Evolutionary conservation across 192 early-diverging fungal genomes (phyloP).

Genomic region (Backusella tuberculispora): DNA sequence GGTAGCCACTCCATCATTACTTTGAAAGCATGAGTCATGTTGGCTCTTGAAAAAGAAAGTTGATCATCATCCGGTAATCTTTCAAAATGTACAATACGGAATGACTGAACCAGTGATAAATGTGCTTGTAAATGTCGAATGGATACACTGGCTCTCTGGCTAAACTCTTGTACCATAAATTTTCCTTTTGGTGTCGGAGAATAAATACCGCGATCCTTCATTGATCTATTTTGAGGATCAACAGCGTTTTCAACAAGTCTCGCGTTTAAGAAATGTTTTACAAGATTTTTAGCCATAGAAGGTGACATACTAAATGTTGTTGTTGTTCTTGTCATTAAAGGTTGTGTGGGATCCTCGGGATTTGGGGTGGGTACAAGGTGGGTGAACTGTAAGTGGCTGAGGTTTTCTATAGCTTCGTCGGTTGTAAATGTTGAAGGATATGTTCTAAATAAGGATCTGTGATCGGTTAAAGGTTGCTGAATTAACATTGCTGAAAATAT

Average conservation of each 20-base stretch:
- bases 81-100: constrained; percentile 28
- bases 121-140: constrained; percentile 32
- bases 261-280: constrained; percentile 58
- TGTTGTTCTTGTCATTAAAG: constrained; percentile 53
- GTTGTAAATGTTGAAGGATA: constrained; percentile 60
- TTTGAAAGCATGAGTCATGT: constrained; percentile 47
- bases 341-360: constrained; percentile 46
- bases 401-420: constrained; percentile 53
- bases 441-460: constrained; percentile 50
- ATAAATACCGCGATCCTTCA: constrained; percentile 53
- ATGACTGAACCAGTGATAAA: constrained; percentile 12
- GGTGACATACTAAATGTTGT: constrained; percentile 60
- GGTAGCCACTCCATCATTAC: constrained; percentile 50
- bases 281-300: constrained; percentile 54
- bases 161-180: constrained; percentile 53
- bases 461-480: constrained; percentile 53
- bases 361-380: constrained; percentile 52
- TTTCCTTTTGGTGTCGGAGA: constrained; percentile 54
- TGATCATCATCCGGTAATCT: constrained; percentile 45
- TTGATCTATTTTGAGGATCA: constrained; percentile 47
- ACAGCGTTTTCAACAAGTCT: constrained; percentile 47
- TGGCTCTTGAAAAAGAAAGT: constrained; percentile 42
- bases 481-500: constrained; percentile 56
- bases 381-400: constrained; percentile 52
- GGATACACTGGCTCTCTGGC: constrained; percentile 25